Base-by-base conservation (phyloP, 1,284 basidiomycete species). In the Naganishia liquefaciens region DNA sequence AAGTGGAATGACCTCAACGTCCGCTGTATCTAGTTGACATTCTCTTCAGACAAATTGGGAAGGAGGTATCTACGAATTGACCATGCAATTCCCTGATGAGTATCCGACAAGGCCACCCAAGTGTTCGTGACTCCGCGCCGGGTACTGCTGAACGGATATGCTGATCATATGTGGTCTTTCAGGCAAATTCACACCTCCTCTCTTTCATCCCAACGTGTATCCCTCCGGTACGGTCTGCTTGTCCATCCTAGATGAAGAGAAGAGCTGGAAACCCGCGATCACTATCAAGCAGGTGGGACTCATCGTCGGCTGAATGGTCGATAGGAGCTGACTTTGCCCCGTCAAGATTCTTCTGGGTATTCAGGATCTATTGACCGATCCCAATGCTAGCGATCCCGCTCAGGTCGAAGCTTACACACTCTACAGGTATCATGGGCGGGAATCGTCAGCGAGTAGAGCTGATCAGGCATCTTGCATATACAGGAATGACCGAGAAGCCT, bases 171-270 rank as follows among this genome's bases (percentile, higher is more conserved):
- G 49, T n/a, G 7, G 9, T 61, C 21, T 23, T 65, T 47, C 77
- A 96, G 93, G 93, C 83, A 98, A 98, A 86, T 99, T 99, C 80
- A 84, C 87, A 1, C 95, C 96, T 2, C 90, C 95, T 30, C 82
- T 98, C 55, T 99, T 97, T 82, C 95, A 99, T 78, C 95, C 95
- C 30, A 99, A 99, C 76, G 93, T 99, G 61, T 99, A 97, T 78
- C 96, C 96, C 0, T 97, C 93, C 19, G 96, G 96, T 28, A 99
- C 96, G 23, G 94, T 99, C 57, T 99, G 96, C 77, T 83, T 99
- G 25, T 97, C 93, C 17, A 99, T 99, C 75, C 81, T 99, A 44
- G 95, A 99, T 76, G 96, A 99, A 77, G 96, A 99, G 80, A 99
- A 99, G 80, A 89, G 88, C 5, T 99, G 96, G 96, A 98, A 98